Conservation (phyloP, 192 early-diverging fungal species). For the Polychytrium aggregatum region DNA sequence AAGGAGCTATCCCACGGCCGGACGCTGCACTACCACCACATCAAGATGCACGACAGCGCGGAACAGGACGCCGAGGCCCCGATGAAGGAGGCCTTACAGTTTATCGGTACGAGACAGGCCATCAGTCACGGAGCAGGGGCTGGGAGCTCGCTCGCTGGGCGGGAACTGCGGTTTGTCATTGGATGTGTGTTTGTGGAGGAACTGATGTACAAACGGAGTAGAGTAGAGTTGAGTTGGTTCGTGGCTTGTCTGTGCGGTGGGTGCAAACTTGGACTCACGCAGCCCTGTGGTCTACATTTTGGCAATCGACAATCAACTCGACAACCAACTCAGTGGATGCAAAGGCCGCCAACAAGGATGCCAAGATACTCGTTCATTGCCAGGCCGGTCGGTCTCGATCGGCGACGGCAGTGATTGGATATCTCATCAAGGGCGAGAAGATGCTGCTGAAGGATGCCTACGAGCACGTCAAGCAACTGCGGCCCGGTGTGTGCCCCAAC, state of each 20-base stretch:
- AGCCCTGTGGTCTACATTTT: background rate
- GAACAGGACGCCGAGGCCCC: conserved; percentile 55
- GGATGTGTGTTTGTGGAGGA: conserved; percentile 1
- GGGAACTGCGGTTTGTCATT: too few relatives aligned
- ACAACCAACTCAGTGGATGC: conserved; percentile 14
- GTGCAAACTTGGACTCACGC: background rate
- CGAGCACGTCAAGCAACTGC: conserved; percentile 48
- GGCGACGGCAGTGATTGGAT: conserved; percentile 56
- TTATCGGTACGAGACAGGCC: conserved; percentile 58
- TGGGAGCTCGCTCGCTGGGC: too few relatives aligned
- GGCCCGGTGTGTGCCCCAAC: conserved; percentile 62
- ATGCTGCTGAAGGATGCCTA: conserved; percentile 58
- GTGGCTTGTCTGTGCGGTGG: background rate
- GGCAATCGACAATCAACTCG: background rate
- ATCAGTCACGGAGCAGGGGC: too few relatives aligned
- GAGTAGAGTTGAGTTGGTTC: background rate
- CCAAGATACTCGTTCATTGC: conserved; percentile 62
- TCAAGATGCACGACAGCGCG: conserved; percentile 44
- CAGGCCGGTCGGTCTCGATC: conserved; percentile 64
- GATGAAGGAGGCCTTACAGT: conserved; percentile 48
- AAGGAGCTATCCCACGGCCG: conserved; percentile 22
- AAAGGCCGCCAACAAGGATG: conserved; percentile 14
- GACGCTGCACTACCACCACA: conserved; percentile 34
- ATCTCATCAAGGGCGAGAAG: conserved; percentile 43
- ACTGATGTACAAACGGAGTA: background rate